phyloP scores from a whole-genome alignment of 257 asterid genomes.

The Coffea canephora region DNA sequence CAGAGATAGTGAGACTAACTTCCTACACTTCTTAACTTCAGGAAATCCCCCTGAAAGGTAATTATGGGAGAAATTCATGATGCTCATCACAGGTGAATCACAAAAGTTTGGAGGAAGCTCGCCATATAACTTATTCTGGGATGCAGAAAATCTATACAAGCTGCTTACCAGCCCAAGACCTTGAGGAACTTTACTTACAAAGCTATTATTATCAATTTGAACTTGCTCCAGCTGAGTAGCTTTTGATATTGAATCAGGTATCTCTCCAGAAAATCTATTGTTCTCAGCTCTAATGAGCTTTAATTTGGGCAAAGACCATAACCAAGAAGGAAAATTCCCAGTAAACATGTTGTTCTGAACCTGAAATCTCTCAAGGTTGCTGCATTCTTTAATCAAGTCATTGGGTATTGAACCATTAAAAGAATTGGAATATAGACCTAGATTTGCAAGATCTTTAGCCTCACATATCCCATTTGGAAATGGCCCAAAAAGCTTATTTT shows the following conservation, averaged over 20 bases:
- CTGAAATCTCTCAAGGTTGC: conserved; percentile 71
- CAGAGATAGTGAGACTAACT: conserved; percentile 64
- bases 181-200: conserved; percentile 48
- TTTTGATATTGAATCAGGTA: conserved; percentile 66
- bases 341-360: conserved; percentile 73
- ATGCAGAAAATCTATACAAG: conserved; percentile 78
- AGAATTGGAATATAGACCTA: conserved; percentile 59
- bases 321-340: conserved; percentile 59
- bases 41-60: conserved; percentile 64
- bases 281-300: conserved; percentile 80
- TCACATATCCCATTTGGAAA: conserved; percentile 64
- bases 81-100: conserved; percentile 83
- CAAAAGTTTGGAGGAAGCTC: conserved; percentile 79
- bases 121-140: conserved; percentile 61
- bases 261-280: conserved; percentile 69
- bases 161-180: conserved; percentile 62
- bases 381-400: conserved; percentile 44
- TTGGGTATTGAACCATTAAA: conserved; percentile 61
- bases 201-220: conserved; percentile 82
- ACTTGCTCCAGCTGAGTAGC: conserved; percentile 82
- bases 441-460: conserved; percentile 49
- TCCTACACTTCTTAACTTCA: conserved; percentile 58
- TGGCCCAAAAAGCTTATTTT: conserved; percentile 62
- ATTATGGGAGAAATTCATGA: conserved; percentile 67
- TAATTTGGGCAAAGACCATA: conserved; percentile 70